Conservation (phyloP, 148 eudicot species). For the Vaccinium vitisidaea region DNA sequence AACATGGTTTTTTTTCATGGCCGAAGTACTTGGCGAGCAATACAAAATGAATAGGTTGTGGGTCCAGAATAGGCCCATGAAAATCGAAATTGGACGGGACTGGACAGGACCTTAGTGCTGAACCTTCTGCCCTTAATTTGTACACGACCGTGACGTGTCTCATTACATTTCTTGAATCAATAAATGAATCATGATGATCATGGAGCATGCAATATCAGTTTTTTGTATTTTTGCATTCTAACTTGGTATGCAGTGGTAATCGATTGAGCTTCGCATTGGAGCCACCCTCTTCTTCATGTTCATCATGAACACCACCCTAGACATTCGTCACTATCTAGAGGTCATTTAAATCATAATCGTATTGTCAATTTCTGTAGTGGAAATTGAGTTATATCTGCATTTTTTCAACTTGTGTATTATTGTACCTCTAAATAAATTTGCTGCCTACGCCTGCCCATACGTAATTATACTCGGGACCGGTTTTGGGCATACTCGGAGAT, state of each 20-base stretch:
- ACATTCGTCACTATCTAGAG: background rate
- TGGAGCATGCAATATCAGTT: background rate
- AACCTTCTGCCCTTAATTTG: background rate
- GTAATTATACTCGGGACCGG: background rate
- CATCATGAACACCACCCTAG: background rate
- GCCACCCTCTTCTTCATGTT: background rate
- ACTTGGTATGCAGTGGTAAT: background rate
- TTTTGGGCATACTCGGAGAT: background rate
- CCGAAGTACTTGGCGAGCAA: no score
- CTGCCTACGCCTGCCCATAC: background rate
- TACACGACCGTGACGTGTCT: background rate
- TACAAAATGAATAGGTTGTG: no score
- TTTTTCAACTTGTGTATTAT: background rate
- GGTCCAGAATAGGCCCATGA: no score
- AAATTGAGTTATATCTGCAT: background rate
- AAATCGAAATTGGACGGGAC: no score
- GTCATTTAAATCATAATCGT: background rate
- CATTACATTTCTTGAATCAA: background rate
- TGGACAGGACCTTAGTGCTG: background rate
- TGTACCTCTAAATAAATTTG: background rate
- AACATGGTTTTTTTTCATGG: no score
- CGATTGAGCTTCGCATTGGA: slow-evolving; percentile 4
- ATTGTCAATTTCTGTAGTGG: background rate
- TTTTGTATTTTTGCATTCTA: background rate
- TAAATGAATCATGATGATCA: background rate